Evolutionary conservation across 2,329 filamentous ascomycete genomes (phyloP), one percentile per base, ranked within the genome.

Genomic region (Neofusicoccum kwambonambiense): DNA sequence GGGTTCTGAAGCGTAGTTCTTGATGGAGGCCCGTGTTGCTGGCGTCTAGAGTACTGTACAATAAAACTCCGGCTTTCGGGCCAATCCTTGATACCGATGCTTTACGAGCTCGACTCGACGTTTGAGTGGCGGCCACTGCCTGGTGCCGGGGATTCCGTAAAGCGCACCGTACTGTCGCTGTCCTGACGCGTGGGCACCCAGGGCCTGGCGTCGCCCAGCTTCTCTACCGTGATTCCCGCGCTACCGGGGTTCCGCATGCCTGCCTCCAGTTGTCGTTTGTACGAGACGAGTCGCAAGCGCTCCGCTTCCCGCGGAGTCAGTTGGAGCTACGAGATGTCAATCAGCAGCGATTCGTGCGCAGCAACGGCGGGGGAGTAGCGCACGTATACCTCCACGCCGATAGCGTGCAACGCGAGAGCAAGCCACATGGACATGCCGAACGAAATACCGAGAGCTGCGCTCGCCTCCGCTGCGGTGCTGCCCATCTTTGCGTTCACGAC

Each of bases 401-500:
- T 8, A 8, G 69, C 76, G 68, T 89, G 86, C 1, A 89, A 57
- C 0, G 78, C 67, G 2, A 87, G 68, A 0, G 84, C 80, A 5
- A 88, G 62, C 83, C 84, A 89, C 1, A 82, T 64, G 0, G 82
- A 80, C 69, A 82, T 79, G 3, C 84, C 85, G 66, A 88, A 88
- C 1, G 70, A 74, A 1, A 82, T 57, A 17, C 81, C 77, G 15
- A 87, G 71, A 0, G 77, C 77, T 1, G 83, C 80, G 0, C 78
- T 81, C 4, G 78, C 66, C 45, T 79, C 73, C 22, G 73, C 75
- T 0, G 67, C 66, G 0, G 65, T 68, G 2, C 60, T 69, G 4
- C 67, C 67, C 34, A 77, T 70, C 19, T 71, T 72, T n/a, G 75
- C 73, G 8, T 68, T 22, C 7, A 76, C 71, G 7, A 49, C 7